A percentile compares a stretch with the other conserved stretches of the same genome.
Evolutionary conservation across 1,139 yeast genomes (phyloP).

Genomic region (Diutina pseudorugosa): DNA sequence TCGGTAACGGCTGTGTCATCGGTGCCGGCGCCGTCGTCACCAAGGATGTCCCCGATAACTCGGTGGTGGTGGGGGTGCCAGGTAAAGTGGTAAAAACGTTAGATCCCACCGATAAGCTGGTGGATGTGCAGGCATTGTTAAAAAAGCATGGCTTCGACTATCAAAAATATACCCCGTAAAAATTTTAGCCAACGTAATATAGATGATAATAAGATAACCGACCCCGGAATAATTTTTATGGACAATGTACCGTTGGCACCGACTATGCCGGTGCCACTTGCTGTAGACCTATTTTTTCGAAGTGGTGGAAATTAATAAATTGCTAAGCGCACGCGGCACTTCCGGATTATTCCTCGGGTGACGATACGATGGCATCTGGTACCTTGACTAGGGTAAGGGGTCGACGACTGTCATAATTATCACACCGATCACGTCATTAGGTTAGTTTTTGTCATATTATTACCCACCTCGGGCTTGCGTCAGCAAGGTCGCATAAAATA

Average conservation of each 20-base stretch:
- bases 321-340: too few species aligned
- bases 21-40: conserved; percentile 61
- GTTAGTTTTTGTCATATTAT: neutral
- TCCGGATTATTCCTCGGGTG: too few species aligned
- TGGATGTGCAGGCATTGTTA: neutral
- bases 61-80: conserved; percentile 51
- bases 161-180: neutral
- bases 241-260: too few species aligned
- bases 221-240: too few species aligned
- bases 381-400: too few species aligned
- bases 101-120: neutral
- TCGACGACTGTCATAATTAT: neutral
- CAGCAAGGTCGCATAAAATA: neutral
- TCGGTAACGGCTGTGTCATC: conserved; percentile 50
- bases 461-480: neutral
- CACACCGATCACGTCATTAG: too few species aligned
- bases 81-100: conserved; percentile 31
- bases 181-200: neutral
- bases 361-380: too few species aligned
- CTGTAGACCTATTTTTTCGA: too few species aligned
- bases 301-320: too few species aligned
- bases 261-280: too few species aligned
- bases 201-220: neutral
- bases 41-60: conserved; percentile 37
- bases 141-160: conserved; percentile 1